Base-by-base conservation (phyloP, 2,329 filamentous ascomycete genomes). In the Elsinoe fawcettii region DNA sequence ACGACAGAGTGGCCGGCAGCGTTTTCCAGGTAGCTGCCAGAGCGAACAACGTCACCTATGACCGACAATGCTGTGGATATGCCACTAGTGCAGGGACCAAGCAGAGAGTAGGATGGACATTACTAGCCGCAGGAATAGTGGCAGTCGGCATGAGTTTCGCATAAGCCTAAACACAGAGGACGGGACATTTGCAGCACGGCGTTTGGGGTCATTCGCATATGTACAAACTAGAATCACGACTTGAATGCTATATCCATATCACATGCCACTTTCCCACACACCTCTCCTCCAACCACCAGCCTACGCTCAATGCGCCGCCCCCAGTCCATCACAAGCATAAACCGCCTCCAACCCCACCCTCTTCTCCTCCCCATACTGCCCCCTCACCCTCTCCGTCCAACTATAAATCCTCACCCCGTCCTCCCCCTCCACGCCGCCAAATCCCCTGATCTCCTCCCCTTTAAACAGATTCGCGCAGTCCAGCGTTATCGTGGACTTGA, bases 11-110 rank as follows among this genome's bases (percentile, higher is more conserved):
- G 74, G 76, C 79, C 2, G 89, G 89, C 1, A 87, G 86, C 2
- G 88, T 93, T 8, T 95, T 95, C 65, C 79, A 86, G 66, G 85
- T 87, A 18, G 86, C 85, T 0, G 86, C 86, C 0, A 66, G 72
- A 58, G 80, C 83, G 63, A 93, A 92, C 70, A 84, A 85, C 60
- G 87, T 93, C 47, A 84, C 80, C 0, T 91, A 89, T 66, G 76
- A 76, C 46, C 68, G 76, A 43, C 59, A 70, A 3, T 86, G 83
- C 66, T 86, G 84, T 63, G 83, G 83, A 2, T 37, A 37, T 39
- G 30, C 49, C 20, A 53, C 49, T 8, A 39, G 49, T 12, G 32
- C 30, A 11, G 49, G 16, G 16, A n/a, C 5, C 14, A 53, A 39
- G 20, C n/a, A 12, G 18, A 53, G 30, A 34, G 46, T 51, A 1